Conservation (phyloP, 495 filamentous ascomycete genomes). For the Aspergillus sclerotiicarbonarius region DNA sequence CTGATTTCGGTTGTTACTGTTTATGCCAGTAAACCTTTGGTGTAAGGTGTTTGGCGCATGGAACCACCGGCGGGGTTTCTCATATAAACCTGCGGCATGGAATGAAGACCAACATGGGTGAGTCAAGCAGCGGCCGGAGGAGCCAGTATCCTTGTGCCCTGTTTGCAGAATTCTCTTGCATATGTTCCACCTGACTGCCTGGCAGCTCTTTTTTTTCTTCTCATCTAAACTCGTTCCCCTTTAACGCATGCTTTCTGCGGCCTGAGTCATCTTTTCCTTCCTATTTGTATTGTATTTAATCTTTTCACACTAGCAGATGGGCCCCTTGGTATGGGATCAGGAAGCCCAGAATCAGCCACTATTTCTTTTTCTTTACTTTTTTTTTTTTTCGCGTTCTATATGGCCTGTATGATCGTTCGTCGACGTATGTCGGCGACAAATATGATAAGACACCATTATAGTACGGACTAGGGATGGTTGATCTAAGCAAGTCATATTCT, state of each 20-base stretch:
- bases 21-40: constrained; percentile 22
- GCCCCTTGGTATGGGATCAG: constrained; percentile 5
- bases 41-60: constrained; percentile 29
- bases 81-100: constrained; percentile 19
- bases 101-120: constrained; percentile 19
- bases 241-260: not conserved
- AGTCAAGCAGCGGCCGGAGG: constrained; percentile 9
- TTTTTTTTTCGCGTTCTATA: constrained; percentile 3
- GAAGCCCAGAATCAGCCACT: constrained; percentile 1
- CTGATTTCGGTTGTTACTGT: constrained; percentile 27
- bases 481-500: not conserved
- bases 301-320: constrained; percentile 7
- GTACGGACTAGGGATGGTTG: not conserved
- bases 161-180: constrained; percentile 14
- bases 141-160: constrained; percentile 10
- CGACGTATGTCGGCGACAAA: not conserved
- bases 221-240: constrained; percentile 6
- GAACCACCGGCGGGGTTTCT: constrained; percentile 18
- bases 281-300: constrained; percentile 27
- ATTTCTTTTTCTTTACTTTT: not conserved
- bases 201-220: constrained; percentile 6
- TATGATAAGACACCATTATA: not conserved
- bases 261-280: constrained; percentile 8
- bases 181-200: constrained; percentile 9
- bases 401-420: constrained; percentile 5